A percentile compares a stretch with the other conserved stretches of the same genome.
phyloP scores from a whole-genome alignment of 2,329 filamentous ascomycete species.

The Cadophora sp. region DNA sequence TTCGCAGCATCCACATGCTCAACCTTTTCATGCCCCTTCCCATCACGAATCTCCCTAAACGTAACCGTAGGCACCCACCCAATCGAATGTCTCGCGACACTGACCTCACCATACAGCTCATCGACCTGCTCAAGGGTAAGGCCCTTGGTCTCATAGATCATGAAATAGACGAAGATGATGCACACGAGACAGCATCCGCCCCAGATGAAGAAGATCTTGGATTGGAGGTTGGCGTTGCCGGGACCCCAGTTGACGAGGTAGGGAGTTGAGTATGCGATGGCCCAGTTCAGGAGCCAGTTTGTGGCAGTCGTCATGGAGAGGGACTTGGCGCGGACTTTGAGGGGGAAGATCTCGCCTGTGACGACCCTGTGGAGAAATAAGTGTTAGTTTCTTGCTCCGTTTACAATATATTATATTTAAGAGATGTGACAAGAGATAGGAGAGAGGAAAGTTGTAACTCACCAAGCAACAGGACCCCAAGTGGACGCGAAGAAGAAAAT shows the following conservation, averaged over 20 bases:
- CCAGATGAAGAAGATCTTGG: constrained; percentile 83
- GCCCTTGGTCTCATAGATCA: constrained; percentile 89
- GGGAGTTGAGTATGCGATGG: constrained; percentile 79
- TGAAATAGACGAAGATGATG: constrained; percentile 77
- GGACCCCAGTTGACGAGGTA: constrained; percentile 78
- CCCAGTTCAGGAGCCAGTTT: constrained; percentile 77
- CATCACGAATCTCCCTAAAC: constrained; percentile 32
- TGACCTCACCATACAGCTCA: constrained; percentile 74
- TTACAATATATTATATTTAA: no score
- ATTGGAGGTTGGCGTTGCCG: constrained; percentile 75
- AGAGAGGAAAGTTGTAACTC: constrained; percentile 49
- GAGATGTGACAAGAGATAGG: not conserved
- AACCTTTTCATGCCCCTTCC: constrained; percentile 11
- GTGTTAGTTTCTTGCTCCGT: no score
- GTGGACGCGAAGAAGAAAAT: constrained; percentile 79
- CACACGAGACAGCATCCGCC: constrained; percentile 73
- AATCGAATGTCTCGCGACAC: constrained; percentile 63
- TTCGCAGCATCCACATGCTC: constrained; percentile 9
- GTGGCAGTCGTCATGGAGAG: constrained; percentile 74
- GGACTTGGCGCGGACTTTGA: constrained; percentile 67
- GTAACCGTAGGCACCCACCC: constrained; percentile 52
- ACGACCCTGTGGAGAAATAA: constrained; percentile 55
- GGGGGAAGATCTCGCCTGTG: constrained; percentile 68
- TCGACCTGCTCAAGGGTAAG: constrained; percentile 84
- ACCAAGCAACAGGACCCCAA: constrained; percentile 73